Percentiles rank a stretch among this genome's conserved stretches.
phyloP scores from a whole-genome alignment of 2,329 filamentous ascomycete species.

The Cryphonectria carpinicola region DNA sequence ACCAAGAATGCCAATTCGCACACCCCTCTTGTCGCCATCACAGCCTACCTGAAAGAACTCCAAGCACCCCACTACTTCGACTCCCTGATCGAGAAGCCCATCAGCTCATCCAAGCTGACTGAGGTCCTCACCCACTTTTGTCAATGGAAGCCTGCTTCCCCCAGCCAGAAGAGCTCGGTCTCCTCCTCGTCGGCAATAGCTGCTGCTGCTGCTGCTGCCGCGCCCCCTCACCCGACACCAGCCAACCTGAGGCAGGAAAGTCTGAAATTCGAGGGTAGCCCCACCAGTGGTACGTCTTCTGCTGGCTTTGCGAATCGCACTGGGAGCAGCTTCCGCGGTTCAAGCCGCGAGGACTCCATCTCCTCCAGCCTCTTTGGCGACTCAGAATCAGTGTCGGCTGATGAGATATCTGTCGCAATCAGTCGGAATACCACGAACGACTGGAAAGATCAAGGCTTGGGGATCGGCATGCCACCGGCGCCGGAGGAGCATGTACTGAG shows the following conservation, averaged over 20 bases:
- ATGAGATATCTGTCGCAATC: conserved; percentile 77
- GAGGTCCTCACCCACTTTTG: conserved; percentile 88
- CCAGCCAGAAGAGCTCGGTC: conserved; percentile 47
- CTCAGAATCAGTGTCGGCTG: conserved; percentile 75
- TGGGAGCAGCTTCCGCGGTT: conserved; percentile 77
- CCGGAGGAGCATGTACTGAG: conserved; percentile 56
- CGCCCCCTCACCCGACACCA: conserved; percentile 64
- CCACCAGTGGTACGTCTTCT: conserved; percentile 73
- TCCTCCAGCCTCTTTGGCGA: conserved; percentile 88
- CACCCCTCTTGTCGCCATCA: conserved; percentile 95
- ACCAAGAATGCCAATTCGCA: conserved; percentile 94
- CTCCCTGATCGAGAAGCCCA: conserved; percentile 93
- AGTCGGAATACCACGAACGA: conserved; percentile 75
- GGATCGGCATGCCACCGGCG: conserved; percentile 72
- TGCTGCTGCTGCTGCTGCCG: conserved; percentile 36
- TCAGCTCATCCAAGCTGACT: conserved; percentile 86
- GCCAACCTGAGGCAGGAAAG: conserved; percentile 69
- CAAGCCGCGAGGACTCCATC: conserved; percentile 86
- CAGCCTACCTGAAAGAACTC: conserved; percentile 95
- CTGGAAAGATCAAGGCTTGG: conserved; percentile 78
- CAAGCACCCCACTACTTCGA: conserved; percentile 96
- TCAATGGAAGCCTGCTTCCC: conserved; percentile 83
- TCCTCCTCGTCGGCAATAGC: conserved; percentile 40
- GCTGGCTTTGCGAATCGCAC: conserved; percentile 65
- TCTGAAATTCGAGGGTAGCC: conserved; percentile 74